These are phyloP conservation scores for Biscogniauxia mediterranea DNA, from an alignment of 2,329 filamentous ascomycete genomes.

Conservation along the genomic window DNA sequence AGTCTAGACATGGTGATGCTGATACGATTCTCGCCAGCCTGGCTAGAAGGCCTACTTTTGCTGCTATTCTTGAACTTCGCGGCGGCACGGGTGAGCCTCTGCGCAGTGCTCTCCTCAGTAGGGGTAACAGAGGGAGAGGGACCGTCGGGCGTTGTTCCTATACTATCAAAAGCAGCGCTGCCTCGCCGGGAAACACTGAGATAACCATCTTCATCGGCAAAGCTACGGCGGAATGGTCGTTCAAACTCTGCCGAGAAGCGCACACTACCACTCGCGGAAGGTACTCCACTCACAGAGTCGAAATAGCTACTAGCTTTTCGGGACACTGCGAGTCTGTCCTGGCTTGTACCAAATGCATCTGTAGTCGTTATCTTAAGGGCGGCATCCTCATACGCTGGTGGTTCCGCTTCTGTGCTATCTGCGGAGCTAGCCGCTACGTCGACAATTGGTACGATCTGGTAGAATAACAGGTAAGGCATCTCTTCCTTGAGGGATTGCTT, in stretches of 20 bases:
- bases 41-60: constrained; percentile 57
- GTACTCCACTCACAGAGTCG: constrained; percentile 37
- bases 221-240: constrained; percentile 45
- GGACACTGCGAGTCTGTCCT: constrained; percentile 32
- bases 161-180: constrained; percentile 50
- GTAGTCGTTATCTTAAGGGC: constrained; percentile 41
- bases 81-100: constrained; percentile 57
- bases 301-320: constrained; percentile 45
- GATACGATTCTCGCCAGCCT: constrained; percentile 57
- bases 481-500: constrained; percentile 76
- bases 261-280: constrained; percentile 44
- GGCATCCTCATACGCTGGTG: constrained; percentile 59
- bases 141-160: constrained; percentile 36
- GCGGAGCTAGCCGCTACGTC: constrained; percentile 57
- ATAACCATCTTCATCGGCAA: constrained; percentile 43
- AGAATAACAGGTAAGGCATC: constrained; percentile 92
- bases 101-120: constrained; percentile 52
- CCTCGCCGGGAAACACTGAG: constrained; percentile 41
- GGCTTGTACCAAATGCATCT: constrained; percentile 28
- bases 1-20: constrained; percentile 58
- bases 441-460: constrained; percentile 86
- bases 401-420: constrained; percentile 47
- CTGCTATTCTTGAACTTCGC: constrained; percentile 49
- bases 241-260: constrained; percentile 57
- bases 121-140: constrained; percentile 44